These are phyloP conservation scores for Acer campestre DNA, from an alignment of 345 rosid species.

Conservation along the genomic window DNA sequence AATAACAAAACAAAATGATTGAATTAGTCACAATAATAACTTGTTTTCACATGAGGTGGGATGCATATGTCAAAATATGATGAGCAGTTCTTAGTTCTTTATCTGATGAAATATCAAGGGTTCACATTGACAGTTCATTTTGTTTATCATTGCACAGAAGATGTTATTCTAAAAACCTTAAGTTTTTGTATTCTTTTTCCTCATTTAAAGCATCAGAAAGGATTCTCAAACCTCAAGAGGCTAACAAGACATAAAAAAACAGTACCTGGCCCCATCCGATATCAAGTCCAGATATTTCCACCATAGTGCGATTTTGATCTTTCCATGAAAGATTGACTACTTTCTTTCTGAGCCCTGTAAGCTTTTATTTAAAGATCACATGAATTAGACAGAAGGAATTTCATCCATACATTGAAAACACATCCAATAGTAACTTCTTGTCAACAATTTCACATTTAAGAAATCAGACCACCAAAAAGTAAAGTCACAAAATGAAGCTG, in stretches of 20 bases:
- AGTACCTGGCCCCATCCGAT: constrained; percentile 99
- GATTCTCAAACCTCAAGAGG: not conserved
- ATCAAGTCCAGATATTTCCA: constrained; percentile 97
- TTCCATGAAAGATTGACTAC: constrained; percentile 61
- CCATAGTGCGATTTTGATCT: constrained; percentile 52
- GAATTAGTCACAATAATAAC: not conserved
- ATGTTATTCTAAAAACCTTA: not conserved
- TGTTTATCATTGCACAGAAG: not conserved
- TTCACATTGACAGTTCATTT: not conserved
- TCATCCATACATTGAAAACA: not conserved
- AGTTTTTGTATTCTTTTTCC: constrained; percentile 3
- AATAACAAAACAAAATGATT: not conserved
- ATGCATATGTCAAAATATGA: not conserved
- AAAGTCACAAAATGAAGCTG: not conserved
- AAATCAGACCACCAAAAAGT: not conserved
- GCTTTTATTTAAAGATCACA: constrained; percentile 47
- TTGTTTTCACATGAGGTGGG: not conserved
- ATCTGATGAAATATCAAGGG: not conserved
- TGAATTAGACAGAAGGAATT: constrained; percentile 12
- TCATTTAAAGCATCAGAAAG: constrained; percentile 7
- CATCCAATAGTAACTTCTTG: not conserved
- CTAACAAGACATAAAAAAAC: not conserved
- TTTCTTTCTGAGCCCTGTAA: constrained; percentile 76
- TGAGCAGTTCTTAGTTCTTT: not conserved
- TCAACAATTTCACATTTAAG: not conserved